Conservation (phyloP, 257 asterid genomes). For the Nicotiana noctiflora region DNA sequence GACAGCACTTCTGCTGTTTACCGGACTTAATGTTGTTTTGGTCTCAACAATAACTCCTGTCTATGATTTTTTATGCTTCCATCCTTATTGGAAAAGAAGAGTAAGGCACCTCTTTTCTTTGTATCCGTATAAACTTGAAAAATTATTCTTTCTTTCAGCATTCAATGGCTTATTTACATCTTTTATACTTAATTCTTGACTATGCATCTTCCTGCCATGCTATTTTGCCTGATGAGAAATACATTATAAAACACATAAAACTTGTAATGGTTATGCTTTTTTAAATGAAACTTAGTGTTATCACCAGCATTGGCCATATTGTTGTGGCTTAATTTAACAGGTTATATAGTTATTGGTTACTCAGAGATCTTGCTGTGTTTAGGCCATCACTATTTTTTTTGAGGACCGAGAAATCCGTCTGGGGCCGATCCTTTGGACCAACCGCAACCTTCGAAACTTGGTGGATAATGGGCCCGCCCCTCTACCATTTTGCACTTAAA, state of each 20-base stretch:
- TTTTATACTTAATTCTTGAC: background rate
- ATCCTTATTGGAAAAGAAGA: slow-evolving; percentile 83
- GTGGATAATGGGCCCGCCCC: too few relatives aligned
- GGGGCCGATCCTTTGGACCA: too few relatives aligned
- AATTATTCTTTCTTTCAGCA: background rate
- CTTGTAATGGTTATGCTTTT: background rate
- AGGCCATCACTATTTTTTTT: too few relatives aligned
- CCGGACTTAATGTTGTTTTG: slow-evolving; percentile 66
- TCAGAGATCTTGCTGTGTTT: background rate
- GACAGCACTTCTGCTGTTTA: slow-evolving; percentile 65
- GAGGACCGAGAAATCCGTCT: too few relatives aligned
- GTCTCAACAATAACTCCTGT: slow-evolving; percentile 57
- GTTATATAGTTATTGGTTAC: background rate
- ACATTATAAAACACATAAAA: too few relatives aligned
- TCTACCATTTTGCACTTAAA: too few relatives aligned
- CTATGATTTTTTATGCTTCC: slow-evolving; percentile 84
- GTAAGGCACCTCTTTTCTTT: slow-evolving; percentile 25
- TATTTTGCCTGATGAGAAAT: background rate
- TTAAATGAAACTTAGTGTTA: background rate
- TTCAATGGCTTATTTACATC: background rate
- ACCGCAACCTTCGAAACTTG: too few relatives aligned
- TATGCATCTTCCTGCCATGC: background rate
- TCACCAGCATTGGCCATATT: background rate
- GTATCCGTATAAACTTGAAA: background rate
- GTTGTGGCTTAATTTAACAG: background rate